Evolutionary conservation across 768 basidiomycete species (phyloP).

Genomic region (Termitomyces sp.): DNA sequence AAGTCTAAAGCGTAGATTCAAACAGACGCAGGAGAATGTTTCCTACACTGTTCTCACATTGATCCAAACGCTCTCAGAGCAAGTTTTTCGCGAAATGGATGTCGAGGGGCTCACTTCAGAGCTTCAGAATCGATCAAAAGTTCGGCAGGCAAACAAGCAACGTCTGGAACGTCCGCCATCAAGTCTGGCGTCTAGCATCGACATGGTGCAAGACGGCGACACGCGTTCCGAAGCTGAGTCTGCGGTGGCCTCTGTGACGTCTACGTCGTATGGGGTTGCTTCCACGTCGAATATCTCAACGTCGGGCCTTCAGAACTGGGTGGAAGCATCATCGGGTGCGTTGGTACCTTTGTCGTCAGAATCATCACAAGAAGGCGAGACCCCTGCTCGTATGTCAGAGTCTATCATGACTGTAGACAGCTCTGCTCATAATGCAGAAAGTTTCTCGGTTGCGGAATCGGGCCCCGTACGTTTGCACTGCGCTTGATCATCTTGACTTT

Average conservation of each 20-base stretch:
- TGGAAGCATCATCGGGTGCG: conserved; percentile 22
- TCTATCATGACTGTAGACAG: conserved; percentile 32
- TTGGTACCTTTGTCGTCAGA: conserved; percentile 17
- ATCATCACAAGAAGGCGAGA: conserved; percentile 17
- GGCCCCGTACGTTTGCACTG: conserved; percentile 12
- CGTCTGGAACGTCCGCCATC: conserved; percentile 20
- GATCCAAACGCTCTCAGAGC: conserved; percentile 62
- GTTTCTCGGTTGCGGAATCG: conserved; percentile 20
- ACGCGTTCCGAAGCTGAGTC: conserved; percentile 44
- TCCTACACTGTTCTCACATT: conserved; percentile 75
- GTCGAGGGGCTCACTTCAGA: conserved; percentile 69
- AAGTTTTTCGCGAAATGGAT: conserved; percentile 71
- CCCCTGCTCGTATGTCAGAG: conserved; percentile 32
- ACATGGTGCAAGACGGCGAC: conserved; percentile 33
- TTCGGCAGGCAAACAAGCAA: conserved; percentile 14
- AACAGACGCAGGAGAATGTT: conserved; percentile 73
- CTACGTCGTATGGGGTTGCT: conserved; percentile 17
- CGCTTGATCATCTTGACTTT: not conserved
- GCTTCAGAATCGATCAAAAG: conserved; percentile 37
- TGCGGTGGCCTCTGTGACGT: conserved; percentile 36
- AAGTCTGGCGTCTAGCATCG: conserved; percentile 36
- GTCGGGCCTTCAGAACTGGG: conserved; percentile 38
- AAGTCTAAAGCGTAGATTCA: conserved; percentile 72
- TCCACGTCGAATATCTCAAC: conserved; percentile 17
- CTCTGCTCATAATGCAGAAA: conserved; percentile 31